Base-by-base conservation (phyloP, 805 yeast species). In the Nadsonia fulvescens region DNA sequence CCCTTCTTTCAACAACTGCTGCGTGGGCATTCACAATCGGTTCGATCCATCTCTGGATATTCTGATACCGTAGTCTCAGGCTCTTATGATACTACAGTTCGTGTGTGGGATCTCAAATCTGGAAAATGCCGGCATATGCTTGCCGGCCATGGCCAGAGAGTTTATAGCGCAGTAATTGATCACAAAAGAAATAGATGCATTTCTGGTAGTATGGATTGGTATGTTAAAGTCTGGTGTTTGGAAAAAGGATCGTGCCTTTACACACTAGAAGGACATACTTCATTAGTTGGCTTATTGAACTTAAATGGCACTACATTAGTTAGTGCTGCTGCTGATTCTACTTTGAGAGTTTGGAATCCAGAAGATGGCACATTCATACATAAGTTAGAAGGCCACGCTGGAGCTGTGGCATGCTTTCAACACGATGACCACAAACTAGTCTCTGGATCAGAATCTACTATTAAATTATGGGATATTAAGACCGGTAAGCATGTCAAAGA, bases 241-340 rank as follows among this genome's bases (percentile, higher is more conserved):
- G 67, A 62, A 20, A 70, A 73, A 10, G 93, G 95, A 6, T 58
- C 64, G 32, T 62, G 74, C 25, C 49, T 77, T 25, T 58, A 69
- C 22, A 65, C 79, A 1, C 54, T 86, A 23, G 81, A 72, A 30
- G 95, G 94, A 1, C 98, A 89, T 47, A 70, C 78, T 1, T 77
- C 86, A 8, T 54, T 89, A 12, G 98, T 89, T 9, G 98, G 96
- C 0, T 55, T 89, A 8, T 57, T 86, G 14, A 79, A 78, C 23
- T 61, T 83, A 6, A 70, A 81, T 5, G 70, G 74, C 14, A 69
- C 73, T 18, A 70, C 68, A 24, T 56, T 89, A 8, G 92, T 86
- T 2, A 75, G 92, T 23, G 98, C 94, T 0, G 96, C 95, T 2
- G 96, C 96, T 0, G 98, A 89, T 48, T 68, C 89, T 3, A 73